Base-by-base conservation (phyloP, 805 yeast genomes). In the Candida verbasci region DNA sequence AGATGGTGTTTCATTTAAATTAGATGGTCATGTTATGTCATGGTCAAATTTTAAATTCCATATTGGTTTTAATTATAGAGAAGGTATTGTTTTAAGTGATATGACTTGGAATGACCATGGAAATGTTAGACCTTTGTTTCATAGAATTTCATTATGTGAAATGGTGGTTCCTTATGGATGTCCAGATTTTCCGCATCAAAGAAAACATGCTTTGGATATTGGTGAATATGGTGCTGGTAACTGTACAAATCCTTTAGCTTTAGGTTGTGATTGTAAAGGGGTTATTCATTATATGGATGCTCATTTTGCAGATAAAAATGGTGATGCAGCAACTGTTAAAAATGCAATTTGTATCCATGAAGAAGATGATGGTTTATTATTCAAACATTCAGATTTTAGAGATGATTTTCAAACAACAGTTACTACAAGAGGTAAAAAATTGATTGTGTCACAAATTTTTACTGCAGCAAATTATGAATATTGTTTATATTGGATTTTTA, bases 171-270 rank as follows among this genome's bases (percentile, higher is more conserved):
- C 93, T 17, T 84, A 84, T 53, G 93, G 93, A 38, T 69, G 70
- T 43, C 93, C 93, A 40, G 82, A 76, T 46, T 78, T 72, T 64
- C 89, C 88, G 38, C 91, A 83, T 57, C 88, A 83, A 55, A 73
- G 93, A 65, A 84, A 84, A 62, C 93, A 84, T 52, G 93, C 93
- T 29, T 76, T 84, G 61, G 93, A 84, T 62, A 78, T 84, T 47
- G 93, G 93, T 58, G 93, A 84, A 60, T 83, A 83, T 56, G 93
- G 93, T 65, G 91, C 88, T 44, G 93, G 93, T 53, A 77, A 78
- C 67, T 78, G 84, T 80, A 80, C 93, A 37, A 84, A 84, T 62
- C 85, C 89, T 23, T 70, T 84, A 46, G 65, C 82, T 15, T 71
- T 83, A 38, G 91, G 91, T 28, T 84, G 93, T 58, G 93, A 84